Conservation (phyloP, 306 rosid species). For the Gastrolobium villosum region DNA sequence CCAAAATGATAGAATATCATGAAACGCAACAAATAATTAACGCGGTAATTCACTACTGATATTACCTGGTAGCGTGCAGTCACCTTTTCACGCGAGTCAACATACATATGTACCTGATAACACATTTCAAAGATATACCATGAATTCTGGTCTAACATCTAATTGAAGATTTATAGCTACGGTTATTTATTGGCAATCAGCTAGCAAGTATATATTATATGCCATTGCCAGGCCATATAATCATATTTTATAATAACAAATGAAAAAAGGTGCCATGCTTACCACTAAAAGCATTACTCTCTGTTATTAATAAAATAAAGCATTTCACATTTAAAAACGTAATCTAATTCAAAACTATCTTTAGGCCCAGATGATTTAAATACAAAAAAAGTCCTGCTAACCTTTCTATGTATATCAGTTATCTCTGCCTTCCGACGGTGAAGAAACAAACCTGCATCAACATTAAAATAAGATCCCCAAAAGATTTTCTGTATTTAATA, state of each 20-base stretch:
- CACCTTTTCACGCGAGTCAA: conserved; percentile 67
- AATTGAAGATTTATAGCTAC: conserved; percentile 12
- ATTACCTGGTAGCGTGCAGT: conserved; percentile 96
- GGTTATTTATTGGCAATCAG: background rate
- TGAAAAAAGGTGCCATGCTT: background rate
- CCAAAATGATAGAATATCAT: conserved; percentile 32
- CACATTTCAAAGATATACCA: conserved; percentile 23
- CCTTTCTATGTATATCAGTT: conserved; percentile 54
- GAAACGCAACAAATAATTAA: conserved; percentile 1
- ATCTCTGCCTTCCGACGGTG: conserved; percentile 73
- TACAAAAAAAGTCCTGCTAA: conserved; percentile 48
- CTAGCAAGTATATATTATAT: conserved; percentile 10
- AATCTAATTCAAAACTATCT: conserved; percentile 27
- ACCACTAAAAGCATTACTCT: conserved; percentile 4
- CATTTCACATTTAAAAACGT: conserved; percentile 30
- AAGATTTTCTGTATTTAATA: conserved; percentile 29
- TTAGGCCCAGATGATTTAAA: conserved; percentile 20
- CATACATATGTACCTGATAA: conserved; percentile 83
- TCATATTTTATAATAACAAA: conserved; percentile 16
- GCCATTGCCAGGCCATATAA: conserved; percentile 3
- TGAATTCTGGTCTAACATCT: conserved; percentile 20
- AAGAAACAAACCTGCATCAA: conserved; percentile 86
- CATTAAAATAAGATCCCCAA: conserved; percentile 44
- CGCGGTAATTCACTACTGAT: conserved; percentile 40
- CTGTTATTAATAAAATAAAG: conserved; percentile 33